phyloP scores from a whole-genome alignment of 257 asterid genomes.

The Cynanchum wilfordii region DNA sequence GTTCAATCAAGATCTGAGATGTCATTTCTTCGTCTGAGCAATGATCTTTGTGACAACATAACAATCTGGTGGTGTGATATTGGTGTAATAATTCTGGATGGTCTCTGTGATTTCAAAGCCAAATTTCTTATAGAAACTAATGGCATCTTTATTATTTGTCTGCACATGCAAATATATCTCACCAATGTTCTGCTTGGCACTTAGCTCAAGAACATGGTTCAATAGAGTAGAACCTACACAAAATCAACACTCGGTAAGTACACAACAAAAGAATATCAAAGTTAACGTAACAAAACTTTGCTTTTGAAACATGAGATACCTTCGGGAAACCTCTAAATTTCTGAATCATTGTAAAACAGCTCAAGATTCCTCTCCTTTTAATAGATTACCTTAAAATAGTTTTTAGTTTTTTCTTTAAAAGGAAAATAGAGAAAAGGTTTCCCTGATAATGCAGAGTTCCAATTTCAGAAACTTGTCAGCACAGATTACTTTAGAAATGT shows the following conservation, averaged over 20 bases:
- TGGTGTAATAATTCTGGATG: constrained; percentile 75
- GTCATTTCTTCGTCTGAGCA: constrained; percentile 43
- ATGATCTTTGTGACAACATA: constrained; percentile 70
- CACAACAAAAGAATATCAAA: background rate
- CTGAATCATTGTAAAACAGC: background rate
- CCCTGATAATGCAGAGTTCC: background rate
- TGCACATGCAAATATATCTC: constrained; percentile 93
- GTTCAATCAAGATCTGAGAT: constrained; percentile 10
- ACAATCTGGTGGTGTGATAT: constrained; percentile 89
- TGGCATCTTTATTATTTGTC: constrained; percentile 89
- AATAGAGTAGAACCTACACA: constrained; percentile 63
- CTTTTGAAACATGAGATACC: background rate
- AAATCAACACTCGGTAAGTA: constrained; percentile 10
- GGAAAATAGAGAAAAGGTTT: background rate
- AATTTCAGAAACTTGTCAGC: background rate
- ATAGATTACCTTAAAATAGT: background rate
- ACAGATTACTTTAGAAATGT: background rate
- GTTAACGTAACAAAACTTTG: background rate
- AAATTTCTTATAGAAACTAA: constrained; percentile 82
- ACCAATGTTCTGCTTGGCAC: constrained; percentile 67
- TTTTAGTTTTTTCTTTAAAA: too few relatives aligned
- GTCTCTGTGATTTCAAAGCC: constrained; percentile 86
- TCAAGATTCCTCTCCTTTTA: background rate
- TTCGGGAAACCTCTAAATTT: background rate
- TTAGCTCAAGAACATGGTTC: constrained; percentile 78